Percentiles rank a stretch among this genome's conserved stretches.
phyloP scores from a whole-genome alignment of 768 basidiomycete species.

The Psilocybe subaeruginosa region DNA sequence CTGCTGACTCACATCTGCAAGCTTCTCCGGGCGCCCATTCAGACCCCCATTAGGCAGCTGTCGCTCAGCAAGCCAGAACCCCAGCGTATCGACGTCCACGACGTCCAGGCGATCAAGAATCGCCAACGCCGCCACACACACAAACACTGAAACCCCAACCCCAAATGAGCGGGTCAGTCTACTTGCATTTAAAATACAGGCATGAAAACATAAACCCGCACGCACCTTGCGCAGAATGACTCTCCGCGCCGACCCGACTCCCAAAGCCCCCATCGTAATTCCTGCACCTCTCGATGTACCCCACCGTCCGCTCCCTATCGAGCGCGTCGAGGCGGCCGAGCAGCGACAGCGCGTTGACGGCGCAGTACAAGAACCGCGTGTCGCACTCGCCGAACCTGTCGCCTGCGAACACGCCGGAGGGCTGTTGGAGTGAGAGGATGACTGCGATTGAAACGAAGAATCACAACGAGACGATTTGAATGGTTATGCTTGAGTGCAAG shows the following conservation, averaged over 20 bases:
- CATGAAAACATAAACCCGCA: background rate
- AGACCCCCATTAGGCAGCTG: conserved; percentile 93
- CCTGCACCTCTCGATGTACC: conserved; percentile 74
- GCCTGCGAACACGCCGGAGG: conserved; percentile 88
- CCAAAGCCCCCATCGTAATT: conserved; percentile 99
- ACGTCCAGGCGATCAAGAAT: conserved; percentile 84
- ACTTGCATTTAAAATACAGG: background rate
- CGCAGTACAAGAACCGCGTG: conserved; percentile 89
- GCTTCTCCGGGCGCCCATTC: conserved; percentile 97
- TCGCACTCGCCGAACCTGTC: conserved; percentile 92
- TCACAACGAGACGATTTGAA: background rate
- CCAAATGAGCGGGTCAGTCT: too few species aligned
- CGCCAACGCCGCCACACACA: conserved; percentile 85
- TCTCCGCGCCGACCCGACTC: conserved; percentile 81
- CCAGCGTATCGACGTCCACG: conserved; percentile 78
- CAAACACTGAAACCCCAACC: conserved; percentile 64
- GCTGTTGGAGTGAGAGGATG: conserved; percentile 82
- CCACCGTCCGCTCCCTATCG: conserved; percentile 67
- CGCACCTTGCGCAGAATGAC: conserved; percentile 88
- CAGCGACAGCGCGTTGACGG: conserved; percentile 81
- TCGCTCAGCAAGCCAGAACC: conserved; percentile 93
- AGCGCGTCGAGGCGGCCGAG: conserved; percentile 75
- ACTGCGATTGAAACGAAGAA: conserved; percentile 44
- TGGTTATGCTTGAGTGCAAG: background rate
- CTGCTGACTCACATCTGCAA: conserved; percentile 78